Conservation (phyloP, 306 rosid species). For the Astragalus glycyphyllos region DNA sequence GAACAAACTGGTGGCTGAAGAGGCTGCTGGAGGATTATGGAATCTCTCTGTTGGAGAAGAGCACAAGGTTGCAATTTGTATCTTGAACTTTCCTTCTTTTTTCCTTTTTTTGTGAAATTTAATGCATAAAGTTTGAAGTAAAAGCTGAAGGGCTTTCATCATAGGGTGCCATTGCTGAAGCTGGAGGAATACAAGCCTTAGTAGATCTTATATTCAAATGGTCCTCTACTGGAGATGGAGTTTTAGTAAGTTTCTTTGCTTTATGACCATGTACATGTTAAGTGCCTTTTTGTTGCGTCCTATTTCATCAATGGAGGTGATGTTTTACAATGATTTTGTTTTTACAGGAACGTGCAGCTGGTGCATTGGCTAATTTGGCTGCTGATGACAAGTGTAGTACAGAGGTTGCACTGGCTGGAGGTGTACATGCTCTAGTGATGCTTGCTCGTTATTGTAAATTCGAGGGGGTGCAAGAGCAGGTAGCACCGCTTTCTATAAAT, state of each 20-base stretch:
- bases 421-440: constrained; percentile 98
- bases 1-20: constrained; percentile 98
- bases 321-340: constrained; percentile 37
- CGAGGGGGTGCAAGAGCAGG: constrained; percentile 99
- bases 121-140: constrained; percentile 34
- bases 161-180: constrained; percentile 96
- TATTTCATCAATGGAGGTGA: constrained; percentile 35
- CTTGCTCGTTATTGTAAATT: constrained; percentile 96
- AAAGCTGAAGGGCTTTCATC: constrained; percentile 45
- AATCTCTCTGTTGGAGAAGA: constrained; percentile 99
- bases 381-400: constrained; percentile 99
- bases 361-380: constrained; percentile 99
- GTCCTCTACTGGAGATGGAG: constrained; percentile 97
- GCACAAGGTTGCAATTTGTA: constrained; percentile 74
- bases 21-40: constrained; percentile 99
- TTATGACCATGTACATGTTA: constrained; percentile 32
- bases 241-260: constrained; percentile 71
- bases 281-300: constrained; percentile 34
- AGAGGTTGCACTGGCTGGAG: constrained; percentile 96
- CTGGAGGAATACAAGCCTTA: constrained; percentile 96
- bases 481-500: constrained; percentile 44
- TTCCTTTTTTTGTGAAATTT: neutral
- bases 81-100: constrained; percentile 26
- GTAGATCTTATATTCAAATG: constrained; percentile 99
- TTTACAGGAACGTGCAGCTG: constrained; percentile 98